phyloP scores from a whole-genome alignment of 225 moss, liverwort and hornwort species.

The Anthoceros angustus region DNA sequence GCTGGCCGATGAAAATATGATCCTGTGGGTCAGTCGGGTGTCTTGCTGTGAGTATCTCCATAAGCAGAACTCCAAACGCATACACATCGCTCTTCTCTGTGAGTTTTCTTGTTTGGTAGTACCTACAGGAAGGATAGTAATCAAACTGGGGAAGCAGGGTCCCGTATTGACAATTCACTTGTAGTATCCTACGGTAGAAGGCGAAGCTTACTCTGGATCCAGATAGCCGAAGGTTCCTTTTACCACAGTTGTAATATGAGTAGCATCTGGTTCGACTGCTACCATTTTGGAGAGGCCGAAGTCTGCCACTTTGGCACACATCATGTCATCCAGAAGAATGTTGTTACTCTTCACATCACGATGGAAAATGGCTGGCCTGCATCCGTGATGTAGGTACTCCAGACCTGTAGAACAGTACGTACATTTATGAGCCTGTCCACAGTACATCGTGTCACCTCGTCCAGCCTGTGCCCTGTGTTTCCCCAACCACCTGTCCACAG shows the following conservation, averaged over 20 bases:
- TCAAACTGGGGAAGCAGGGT: neutral
- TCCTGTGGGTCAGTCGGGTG: slow-evolving; percentile 15
- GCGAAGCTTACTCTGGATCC: slow-evolving; percentile 29
- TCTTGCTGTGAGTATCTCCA: slow-evolving; percentile 20
- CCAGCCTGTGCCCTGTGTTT: neutral
- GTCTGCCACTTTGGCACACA: slow-evolving; percentile 41
- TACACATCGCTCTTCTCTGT: slow-evolving; percentile 45
- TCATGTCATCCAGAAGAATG: slow-evolving; percentile 34
- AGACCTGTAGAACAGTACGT: slow-evolving; percentile 17
- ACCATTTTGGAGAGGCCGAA: slow-evolving; percentile 41
- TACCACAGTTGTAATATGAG: slow-evolving; percentile 24
- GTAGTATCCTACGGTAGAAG: neutral
- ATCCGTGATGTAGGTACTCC: slow-evolving; percentile 39
- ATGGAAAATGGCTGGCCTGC: slow-evolving; percentile 34
- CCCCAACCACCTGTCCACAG: neutral
- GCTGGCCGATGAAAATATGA: slow-evolving; percentile 6
- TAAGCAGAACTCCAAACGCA: slow-evolving; percentile 38
- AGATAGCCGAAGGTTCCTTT: slow-evolving; percentile 37
- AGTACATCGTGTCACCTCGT: neutral
- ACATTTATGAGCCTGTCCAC: neutral
- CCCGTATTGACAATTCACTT: neutral
- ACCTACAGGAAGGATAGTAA: slow-evolving; percentile 17
- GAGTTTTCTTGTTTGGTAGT: slow-evolving; percentile 19
- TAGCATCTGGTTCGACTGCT: slow-evolving; percentile 12
- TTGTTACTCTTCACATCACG: slow-evolving; percentile 42